A percentile compares a stretch with the other conserved stretches of the same genome.
Evolutionary conservation across 1,139 yeast species (phyloP).

Genomic region (Zygosaccharomyces sapae): DNA sequence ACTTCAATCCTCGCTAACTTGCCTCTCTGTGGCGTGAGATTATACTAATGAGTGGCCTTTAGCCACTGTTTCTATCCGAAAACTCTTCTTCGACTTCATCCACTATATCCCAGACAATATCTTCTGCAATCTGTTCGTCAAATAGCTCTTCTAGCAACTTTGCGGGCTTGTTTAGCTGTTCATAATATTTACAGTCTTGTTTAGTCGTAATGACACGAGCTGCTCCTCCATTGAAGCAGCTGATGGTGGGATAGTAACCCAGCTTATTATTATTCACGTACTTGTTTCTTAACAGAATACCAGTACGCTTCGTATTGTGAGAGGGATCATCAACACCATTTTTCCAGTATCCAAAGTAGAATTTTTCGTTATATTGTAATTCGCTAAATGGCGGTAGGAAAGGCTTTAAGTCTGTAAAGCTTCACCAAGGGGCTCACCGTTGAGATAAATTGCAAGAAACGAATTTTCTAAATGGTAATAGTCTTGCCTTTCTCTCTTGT

Average conservation of each 20-base stretch:
- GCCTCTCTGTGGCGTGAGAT: no score
- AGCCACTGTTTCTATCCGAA: neutral
- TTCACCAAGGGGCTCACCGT: slow-evolving; percentile 66
- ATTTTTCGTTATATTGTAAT: slow-evolving; percentile 42
- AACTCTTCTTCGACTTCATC: slow-evolving; percentile 75
- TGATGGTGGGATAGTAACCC: slow-evolving; percentile 89
- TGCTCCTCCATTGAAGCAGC: slow-evolving; percentile 78
- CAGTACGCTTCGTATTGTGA: slow-evolving; percentile 12
- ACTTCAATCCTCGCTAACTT: no score
- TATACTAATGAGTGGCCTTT: neutral
- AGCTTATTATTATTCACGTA: slow-evolving; percentile 68
- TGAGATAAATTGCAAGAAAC: slow-evolving; percentile 61
- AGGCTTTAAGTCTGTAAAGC: slow-evolving; percentile 67
- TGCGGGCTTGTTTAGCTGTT: slow-evolving; percentile 45
- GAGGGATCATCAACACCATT: slow-evolving; percentile 21
- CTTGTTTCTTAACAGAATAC: slow-evolving; percentile 43
- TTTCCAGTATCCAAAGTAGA: slow-evolving; percentile 42
- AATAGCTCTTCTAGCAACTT: slow-evolving; percentile 55
- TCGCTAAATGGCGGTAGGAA: slow-evolving; percentile 73
- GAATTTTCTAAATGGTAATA: slow-evolving; percentile 28
- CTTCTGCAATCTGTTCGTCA: slow-evolving; percentile 71
- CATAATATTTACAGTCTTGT: slow-evolving; percentile 21
- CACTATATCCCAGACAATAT: slow-evolving; percentile 72
- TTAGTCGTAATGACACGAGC: slow-evolving; percentile 40
- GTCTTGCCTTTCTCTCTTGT: slow-evolving; percentile 29